phyloP scores from a whole-genome alignment of 2,329 filamentous ascomycete species.

The Fusarium sp. region DNA sequence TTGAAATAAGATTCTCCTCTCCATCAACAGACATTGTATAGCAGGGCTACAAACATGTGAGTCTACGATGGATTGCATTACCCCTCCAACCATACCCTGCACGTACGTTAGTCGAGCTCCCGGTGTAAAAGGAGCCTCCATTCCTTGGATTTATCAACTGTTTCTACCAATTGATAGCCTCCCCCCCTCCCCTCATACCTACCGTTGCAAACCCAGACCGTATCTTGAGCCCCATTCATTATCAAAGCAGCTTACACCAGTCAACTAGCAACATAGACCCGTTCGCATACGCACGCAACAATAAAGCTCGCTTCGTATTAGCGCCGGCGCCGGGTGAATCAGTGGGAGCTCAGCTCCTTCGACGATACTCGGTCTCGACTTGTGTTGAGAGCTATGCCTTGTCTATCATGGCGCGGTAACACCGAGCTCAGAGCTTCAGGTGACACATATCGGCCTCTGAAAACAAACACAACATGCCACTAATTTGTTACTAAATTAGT shows the following conservation, averaged over 20 bases:
- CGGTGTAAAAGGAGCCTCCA: slow-evolving; percentile 10
- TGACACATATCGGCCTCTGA: slow-evolving; percentile 5
- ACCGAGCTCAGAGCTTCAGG: not conserved
- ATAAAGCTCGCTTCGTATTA: slow-evolving; percentile 31
- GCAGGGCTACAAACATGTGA: not conserved
- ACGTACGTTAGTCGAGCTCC: slow-evolving; percentile 3
- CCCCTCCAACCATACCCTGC: slow-evolving; percentile 14
- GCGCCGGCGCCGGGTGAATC: slow-evolving; percentile 12
- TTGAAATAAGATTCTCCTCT: slow-evolving; percentile 9
- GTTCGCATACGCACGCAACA: slow-evolving; percentile 13
- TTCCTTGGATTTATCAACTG: slow-evolving; percentile 17
- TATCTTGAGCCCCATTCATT: slow-evolving; percentile 24
- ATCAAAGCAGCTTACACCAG: slow-evolving; percentile 24
- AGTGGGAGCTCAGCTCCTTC: not conserved
- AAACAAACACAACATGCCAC: not conserved
- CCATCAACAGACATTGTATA: not conserved
- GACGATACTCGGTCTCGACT: slow-evolving; percentile 4
- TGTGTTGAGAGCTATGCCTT: not conserved
- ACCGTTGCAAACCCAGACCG: slow-evolving; percentile 23
- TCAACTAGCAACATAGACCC: slow-evolving; percentile 3
- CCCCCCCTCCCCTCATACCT: slow-evolving; percentile 16
- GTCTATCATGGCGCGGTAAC: not conserved
- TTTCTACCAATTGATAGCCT: slow-evolving; percentile 11
- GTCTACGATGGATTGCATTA: slow-evolving; percentile 2
- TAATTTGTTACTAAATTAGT: not conserved